These are phyloP conservation scores for Neolecta irregularis DNA, from an alignment of 1,139 yeast species.

Conservation along the genomic window DNA sequence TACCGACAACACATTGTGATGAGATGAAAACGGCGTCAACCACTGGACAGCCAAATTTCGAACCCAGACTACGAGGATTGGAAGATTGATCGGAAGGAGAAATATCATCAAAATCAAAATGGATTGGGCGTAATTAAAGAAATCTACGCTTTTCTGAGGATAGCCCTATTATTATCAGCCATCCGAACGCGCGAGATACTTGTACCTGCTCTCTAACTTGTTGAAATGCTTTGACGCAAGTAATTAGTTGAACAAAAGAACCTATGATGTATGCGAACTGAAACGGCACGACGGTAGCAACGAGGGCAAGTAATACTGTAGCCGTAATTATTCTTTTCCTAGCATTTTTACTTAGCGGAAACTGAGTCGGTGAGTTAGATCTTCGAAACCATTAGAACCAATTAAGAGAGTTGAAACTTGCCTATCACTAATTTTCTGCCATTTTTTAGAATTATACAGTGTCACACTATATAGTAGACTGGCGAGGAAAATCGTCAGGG, in stretches of 20 bases:
- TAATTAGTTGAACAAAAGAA: constrained; percentile 29
- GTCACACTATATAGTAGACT: constrained; percentile 1
- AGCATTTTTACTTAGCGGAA: constrained; percentile 4
- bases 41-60: constrained; percentile 22
- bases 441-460: neutral
- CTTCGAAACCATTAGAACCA: neutral
- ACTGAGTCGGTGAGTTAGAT: neutral
- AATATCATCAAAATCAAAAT: constrained; percentile 22
- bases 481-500: neutral
- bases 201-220: constrained; percentile 5
- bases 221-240: constrained; percentile 11
- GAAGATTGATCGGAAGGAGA: constrained; percentile 23
- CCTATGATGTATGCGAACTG: constrained; percentile 58
- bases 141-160: constrained; percentile 8
- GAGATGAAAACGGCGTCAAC: constrained; percentile 21
- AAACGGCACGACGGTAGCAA: constrained; percentile 55
- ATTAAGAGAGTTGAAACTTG: neutral
- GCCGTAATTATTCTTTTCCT: constrained; percentile 18
- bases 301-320: constrained; percentile 28
- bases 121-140: constrained; percentile 19
- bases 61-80: constrained; percentile 24
- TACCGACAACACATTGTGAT: constrained; percentile 22
- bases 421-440: neutral
- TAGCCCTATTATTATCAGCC: constrained; percentile 2
- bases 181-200: neutral